phyloP scores from a whole-genome alignment of 129 eudicot genomes.

The Heracleum sosnowskyi region DNA sequence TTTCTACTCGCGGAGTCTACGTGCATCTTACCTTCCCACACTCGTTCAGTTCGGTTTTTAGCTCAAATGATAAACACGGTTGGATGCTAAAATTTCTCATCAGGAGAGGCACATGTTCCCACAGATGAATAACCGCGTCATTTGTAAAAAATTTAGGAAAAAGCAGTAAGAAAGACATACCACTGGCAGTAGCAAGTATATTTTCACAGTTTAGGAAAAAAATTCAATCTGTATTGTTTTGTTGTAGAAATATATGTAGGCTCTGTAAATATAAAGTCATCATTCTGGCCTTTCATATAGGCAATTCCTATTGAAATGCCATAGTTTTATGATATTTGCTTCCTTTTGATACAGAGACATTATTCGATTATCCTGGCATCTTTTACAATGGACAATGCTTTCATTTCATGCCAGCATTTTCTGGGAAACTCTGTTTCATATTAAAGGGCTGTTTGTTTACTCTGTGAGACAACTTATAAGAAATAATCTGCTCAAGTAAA shows the following conservation, averaged over 20 bases:
- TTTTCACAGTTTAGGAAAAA: no score
- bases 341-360: no score
- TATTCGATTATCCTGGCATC: not conserved
- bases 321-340: not conserved
- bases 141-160: no score
- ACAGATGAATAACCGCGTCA: not conserved
- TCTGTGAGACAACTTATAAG: no score
- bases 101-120: not conserved
- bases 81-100: constrained; percentile 2
- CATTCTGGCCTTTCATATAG: not conserved
- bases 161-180: no score
- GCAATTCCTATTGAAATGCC: not conserved
- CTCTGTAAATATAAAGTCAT: not conserved
- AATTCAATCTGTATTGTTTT: not conserved
- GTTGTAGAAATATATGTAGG: not conserved
- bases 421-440: no score
- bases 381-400: not conserved
- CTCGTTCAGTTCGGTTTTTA: not conserved
- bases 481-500: no score
- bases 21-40: not conserved
- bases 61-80: not conserved
- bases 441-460: no score
- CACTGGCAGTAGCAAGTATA: not conserved
- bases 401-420: not conserved
- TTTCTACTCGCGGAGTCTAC: not conserved